Conservation (phyloP, 345 rosid genomes). For the Cardiospermum halicacabum region DNA sequence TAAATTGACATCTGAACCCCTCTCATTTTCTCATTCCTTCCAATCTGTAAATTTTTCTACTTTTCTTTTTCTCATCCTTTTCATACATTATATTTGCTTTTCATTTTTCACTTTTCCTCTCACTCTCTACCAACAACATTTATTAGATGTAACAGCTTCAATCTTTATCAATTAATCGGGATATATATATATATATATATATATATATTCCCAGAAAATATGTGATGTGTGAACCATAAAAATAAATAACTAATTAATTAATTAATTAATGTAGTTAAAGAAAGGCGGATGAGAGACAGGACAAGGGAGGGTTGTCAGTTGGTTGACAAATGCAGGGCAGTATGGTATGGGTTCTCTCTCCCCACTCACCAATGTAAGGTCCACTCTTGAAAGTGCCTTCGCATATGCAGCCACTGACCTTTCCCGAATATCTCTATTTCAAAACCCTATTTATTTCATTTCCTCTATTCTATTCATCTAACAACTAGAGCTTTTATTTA, state of each 20-base stretch:
- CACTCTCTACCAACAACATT: too few relatives aligned
- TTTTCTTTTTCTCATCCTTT: not conserved
- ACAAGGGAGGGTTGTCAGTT: constrained; percentile 9
- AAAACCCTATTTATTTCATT: too few relatives aligned
- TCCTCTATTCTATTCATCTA: too few relatives aligned
- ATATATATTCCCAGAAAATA: too few relatives aligned
- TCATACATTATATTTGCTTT: not conserved
- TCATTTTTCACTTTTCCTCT: not conserved
- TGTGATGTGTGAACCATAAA: too few relatives aligned
- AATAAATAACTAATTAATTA: too few relatives aligned
- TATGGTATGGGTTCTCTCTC: not conserved
- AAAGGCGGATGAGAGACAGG: too few relatives aligned
- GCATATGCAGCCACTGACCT: not conserved
- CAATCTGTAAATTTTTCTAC: not conserved
- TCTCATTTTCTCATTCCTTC: not conserved
- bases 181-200: too few relatives aligned
- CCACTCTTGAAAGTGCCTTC: constrained; percentile 10
- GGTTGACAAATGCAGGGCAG: constrained; percentile 10
- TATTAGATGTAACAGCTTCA: too few relatives aligned
- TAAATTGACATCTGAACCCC: constrained; percentile 21
- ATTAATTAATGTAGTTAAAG: too few relatives aligned
- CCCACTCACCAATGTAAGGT: constrained; percentile 10
- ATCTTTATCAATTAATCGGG: too few relatives aligned
- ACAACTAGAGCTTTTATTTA: too few relatives aligned
- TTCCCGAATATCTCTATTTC: constrained; percentile 5